Conservation (phyloP, 805 yeast species). For the Myxozyma neotropica region DNA sequence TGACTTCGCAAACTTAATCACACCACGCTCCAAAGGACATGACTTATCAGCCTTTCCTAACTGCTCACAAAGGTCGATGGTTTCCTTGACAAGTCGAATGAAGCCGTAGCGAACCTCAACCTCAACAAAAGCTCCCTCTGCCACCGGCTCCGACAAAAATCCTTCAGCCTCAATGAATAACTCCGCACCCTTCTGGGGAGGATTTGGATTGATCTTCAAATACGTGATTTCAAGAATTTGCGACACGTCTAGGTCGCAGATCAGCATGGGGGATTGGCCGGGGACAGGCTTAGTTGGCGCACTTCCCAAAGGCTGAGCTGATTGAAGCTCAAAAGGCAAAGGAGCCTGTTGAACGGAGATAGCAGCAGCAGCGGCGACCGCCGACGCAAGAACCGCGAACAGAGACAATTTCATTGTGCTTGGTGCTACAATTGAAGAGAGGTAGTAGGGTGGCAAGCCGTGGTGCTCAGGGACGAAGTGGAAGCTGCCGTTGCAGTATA, state of each 20-base stretch:
- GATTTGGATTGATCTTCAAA: slow-evolving; percentile 75
- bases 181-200: slow-evolving; percentile 84
- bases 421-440: neutral
- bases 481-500: neutral
- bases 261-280: slow-evolving; percentile 82
- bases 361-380: slow-evolving; percentile 11
- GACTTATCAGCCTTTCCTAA: slow-evolving; percentile 77
- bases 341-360: slow-evolving; percentile 21
- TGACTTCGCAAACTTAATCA: slow-evolving; percentile 62
- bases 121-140: slow-evolving; percentile 90
- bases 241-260: slow-evolving; percentile 66
- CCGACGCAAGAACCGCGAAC: neutral
- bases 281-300: slow-evolving; percentile 61
- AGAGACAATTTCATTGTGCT: no score
- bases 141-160: slow-evolving; percentile 54
- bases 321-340: slow-evolving; percentile 17
- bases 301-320: neutral
- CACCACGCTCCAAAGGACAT: slow-evolving; percentile 80
- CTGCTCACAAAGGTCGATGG: slow-evolving; percentile 91
- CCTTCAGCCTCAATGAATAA: slow-evolving; percentile 81
- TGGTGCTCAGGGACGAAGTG: no score
- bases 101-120: slow-evolving; percentile 92
- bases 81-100: slow-evolving; percentile 81
- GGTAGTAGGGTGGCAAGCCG: no score
- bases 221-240: slow-evolving; percentile 67